A percentile compares a stretch with the other conserved stretches of the same genome.
phyloP scores from a whole-genome alignment of 768 basidiomycete genomes.

The Phanerochaete carnosa region DNA sequence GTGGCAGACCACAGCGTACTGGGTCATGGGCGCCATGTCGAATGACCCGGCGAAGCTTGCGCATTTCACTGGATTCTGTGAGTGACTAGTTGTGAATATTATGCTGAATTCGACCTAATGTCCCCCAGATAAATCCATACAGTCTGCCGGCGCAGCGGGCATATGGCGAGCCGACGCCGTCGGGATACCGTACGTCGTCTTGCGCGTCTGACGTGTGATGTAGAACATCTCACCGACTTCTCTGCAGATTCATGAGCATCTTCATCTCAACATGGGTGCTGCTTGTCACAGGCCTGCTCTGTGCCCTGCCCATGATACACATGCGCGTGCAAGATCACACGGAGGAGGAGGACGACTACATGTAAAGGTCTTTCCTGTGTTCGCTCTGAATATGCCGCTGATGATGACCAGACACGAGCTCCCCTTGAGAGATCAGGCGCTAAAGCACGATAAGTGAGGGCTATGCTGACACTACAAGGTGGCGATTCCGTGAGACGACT shows the following conservation, averaged over 20 bases:
- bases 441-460: background rate
- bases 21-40: conserved; percentile 84
- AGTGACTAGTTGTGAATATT: conserved; percentile 20
- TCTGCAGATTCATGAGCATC: conserved; percentile 56
- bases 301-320: conserved; percentile 73
- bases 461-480: background rate
- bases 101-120: conserved; percentile 15
- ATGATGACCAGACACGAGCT: background rate
- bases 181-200: conserved; percentile 49
- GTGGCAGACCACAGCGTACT: conserved; percentile 84
- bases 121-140: conserved; percentile 60
- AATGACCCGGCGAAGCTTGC: conserved; percentile 80
- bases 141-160: conserved; percentile 74
- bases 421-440: background rate
- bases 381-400: background rate
- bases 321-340: conserved; percentile 63
- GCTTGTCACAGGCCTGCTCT: conserved; percentile 59
- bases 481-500: background rate
- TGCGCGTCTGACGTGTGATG: background rate
- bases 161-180: conserved; percentile 70
- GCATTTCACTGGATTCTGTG: conserved; percentile 79
- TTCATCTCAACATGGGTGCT: conserved; percentile 76
- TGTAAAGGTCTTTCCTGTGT: background rate
- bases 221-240: background rate
- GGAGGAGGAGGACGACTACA: conserved; percentile 42